Percentiles rank a stretch among this genome's conserved stretches.
Evolutionary conservation across 2,329 filamentous ascomycete genomes (phyloP).

Genomic region (Trichoderma polysporum): DNA sequence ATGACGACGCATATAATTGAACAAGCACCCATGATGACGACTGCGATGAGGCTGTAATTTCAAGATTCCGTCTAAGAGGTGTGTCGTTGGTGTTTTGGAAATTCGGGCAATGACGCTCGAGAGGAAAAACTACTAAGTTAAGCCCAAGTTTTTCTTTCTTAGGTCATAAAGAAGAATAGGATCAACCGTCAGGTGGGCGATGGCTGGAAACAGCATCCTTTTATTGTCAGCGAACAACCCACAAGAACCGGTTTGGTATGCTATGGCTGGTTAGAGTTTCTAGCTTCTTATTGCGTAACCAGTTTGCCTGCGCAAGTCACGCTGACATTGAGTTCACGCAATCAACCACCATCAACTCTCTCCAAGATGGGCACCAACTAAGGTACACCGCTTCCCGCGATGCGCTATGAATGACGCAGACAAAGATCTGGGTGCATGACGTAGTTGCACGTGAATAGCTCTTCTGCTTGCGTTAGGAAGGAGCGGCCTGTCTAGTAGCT

Average conservation of each 20-base stretch:
- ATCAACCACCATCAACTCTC: conserved; percentile 2
- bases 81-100: not conserved
- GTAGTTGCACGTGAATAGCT: conserved; percentile 12
- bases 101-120: too few species aligned
- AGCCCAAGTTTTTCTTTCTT: not conserved
- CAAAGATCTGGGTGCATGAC: conserved; percentile 14
- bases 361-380: not conserved
- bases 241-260: not conserved
- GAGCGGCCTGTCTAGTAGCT: not conserved
- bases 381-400: not conserved
- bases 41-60: not conserved
- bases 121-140: not conserved
- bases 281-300: conserved; percentile 17
- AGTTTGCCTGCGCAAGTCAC: not conserved
- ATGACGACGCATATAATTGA: conserved; percentile 51
- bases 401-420: conserved; percentile 5
- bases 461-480: not conserved
- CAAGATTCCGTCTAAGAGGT: not conserved
- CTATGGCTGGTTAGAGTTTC: not conserved
- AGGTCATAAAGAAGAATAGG: not conserved
- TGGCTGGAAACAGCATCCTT: not conserved
- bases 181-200: not conserved
- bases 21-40: conserved; percentile 47
- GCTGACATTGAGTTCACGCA: conserved; percentile 5
- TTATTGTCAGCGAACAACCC: not conserved